Base-by-base conservation (phyloP, 2,329 filamentous ascomycete species). In the Sarocladiaceae sp. region DNA sequence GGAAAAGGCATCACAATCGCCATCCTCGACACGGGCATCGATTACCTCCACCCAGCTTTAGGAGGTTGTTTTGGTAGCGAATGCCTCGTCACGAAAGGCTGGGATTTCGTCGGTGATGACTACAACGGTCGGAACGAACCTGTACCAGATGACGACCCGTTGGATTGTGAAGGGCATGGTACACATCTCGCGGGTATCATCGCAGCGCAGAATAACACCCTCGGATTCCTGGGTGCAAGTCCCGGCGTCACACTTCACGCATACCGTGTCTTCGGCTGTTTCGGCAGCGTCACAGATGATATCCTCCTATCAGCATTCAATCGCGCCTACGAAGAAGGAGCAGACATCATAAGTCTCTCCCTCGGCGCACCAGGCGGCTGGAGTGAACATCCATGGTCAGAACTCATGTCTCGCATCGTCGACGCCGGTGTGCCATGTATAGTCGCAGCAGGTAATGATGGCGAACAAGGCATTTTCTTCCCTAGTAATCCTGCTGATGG, bases 1-100 rank as follows among this genome's bases (percentile, higher is more conserved):
- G 74, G 74, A 23, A 67, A 68, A 55, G 74, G 73, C 31, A 66
- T 77, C 63, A 74, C 71, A 56, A 65, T 78, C 54, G 74, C 61
- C 35, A 62, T 77, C 18, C 68, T 78, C 35, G 74, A 77, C 58
- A 73, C 69, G 13, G 74, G 74, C 54, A 67, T 82, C 46, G 82
- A 85, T 60, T 84, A 83, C 60, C 71, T 66, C 1, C 80, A 84
- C 59, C 78, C 79, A 1, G 76, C 78, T 26, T 72, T 85, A 2
- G 82, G 82, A 31, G 79, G 79, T 39, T 79, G 79, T 55, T 83
- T 83, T 58, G 25, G 80, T 3, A 59, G 68, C 6, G 78, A 74
- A 3, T 81, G 73, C 60, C 66, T 60, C 42, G 56, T 64, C 28
- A 48, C 57, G 2, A n/a, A 48, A 8, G 61, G 61, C 12, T 54